These are phyloP conservation scores for Plasmodium coatneyi DNA, from an alignment of 169 alveolate species.

Conservation along the genomic window DNA sequence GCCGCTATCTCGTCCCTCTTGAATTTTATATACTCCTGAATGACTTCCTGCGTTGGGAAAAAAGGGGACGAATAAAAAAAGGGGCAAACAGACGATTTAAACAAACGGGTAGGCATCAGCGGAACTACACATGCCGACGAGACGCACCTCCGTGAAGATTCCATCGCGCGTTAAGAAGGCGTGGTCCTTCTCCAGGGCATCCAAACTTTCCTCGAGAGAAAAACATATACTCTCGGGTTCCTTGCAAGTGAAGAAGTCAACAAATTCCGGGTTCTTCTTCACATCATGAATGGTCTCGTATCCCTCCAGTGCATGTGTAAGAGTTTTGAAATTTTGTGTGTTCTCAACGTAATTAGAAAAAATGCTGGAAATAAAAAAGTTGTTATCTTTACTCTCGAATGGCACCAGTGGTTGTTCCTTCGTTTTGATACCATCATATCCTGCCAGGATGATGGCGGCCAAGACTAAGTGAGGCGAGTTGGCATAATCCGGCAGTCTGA, in stretches of 20 bases:
- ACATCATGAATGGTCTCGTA: slow-evolving; percentile 15
- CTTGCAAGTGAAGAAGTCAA: slow-evolving; percentile 29
- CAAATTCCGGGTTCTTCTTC: slow-evolving; percentile 15
- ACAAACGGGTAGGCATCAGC: background rate
- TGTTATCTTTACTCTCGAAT: slow-evolving; percentile 28
- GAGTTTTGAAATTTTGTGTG: slow-evolving; percentile 6
- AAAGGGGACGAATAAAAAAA: background rate
- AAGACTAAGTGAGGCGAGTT: slow-evolving; percentile 84
- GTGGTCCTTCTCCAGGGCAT: slow-evolving; percentile 69
- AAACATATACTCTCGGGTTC: slow-evolving; percentile 53
- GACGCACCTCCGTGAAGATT: slow-evolving; percentile 42
- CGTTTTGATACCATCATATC: slow-evolving; percentile 84
- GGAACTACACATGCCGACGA: background rate
- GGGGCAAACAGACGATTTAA: background rate
- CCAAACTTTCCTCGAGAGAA: slow-evolving; percentile 56
- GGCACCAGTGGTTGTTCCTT: slow-evolving; percentile 70
- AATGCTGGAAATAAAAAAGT: slow-evolving; percentile 40
- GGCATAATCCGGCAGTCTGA: slow-evolving; percentile 86
- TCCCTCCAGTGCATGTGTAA: slow-evolving; percentile 28
- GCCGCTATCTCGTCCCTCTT: slow-evolving; percentile 51
- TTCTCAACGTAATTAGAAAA: slow-evolving; percentile 33
- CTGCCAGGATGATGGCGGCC: slow-evolving; percentile 89
- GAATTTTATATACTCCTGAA: slow-evolving; percentile 57
- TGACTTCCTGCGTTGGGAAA: slow-evolving; percentile 61
- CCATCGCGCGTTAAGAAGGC: slow-evolving; percentile 32